Evolutionary conservation across 495 filamentous ascomycete species (phyloP).

Genomic region (Pseudotulostoma volvatum): DNA sequence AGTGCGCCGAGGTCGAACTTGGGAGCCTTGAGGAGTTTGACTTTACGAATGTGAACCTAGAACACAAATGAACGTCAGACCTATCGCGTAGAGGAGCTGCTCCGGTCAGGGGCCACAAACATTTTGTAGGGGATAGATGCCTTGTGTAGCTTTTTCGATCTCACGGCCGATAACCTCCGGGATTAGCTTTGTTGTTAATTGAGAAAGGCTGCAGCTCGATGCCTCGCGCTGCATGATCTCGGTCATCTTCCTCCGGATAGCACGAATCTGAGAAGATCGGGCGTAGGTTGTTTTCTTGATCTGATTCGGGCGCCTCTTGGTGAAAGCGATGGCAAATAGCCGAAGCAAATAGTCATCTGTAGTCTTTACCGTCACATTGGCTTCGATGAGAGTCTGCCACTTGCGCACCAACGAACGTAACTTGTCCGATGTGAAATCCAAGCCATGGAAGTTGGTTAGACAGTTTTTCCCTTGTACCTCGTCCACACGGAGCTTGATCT

Average conservation of each 20-base stretch:
- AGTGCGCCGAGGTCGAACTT: conserved; percentile 98
- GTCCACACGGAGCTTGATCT: conserved; percentile 96
- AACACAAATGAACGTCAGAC: background rate
- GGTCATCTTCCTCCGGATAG: conserved; percentile 97
- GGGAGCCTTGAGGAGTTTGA: conserved; percentile 93
- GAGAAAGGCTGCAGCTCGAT: conserved; percentile 75
- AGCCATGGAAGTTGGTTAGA: conserved; percentile 98
- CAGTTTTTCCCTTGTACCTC: conserved; percentile 99
- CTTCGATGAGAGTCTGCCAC: conserved; percentile 98
- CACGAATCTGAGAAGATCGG: conserved; percentile 82
- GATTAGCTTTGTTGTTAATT: conserved; percentile 94
- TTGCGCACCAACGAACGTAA: conserved; percentile 96
- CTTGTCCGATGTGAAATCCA: conserved; percentile 99
- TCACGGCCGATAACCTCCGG: conserved; percentile 98
- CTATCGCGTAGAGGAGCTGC: background rate
- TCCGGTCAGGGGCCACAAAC: conserved; percentile 40
- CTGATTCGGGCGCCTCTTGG: conserved; percentile 95
- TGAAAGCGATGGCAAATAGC: conserved; percentile 97
- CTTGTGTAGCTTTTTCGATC: conserved; percentile 98
- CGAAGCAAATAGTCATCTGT: conserved; percentile 98
- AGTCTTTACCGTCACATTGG: conserved; percentile 98
- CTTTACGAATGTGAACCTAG: conserved; percentile 98
- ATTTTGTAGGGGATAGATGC: conserved; percentile 98
- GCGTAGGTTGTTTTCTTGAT: conserved; percentile 99
- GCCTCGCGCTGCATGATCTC: conserved; percentile 98